Evolutionary conservation across 169 alveolate genomes (phyloP).

Genomic region (Babesia bovis): DNA sequence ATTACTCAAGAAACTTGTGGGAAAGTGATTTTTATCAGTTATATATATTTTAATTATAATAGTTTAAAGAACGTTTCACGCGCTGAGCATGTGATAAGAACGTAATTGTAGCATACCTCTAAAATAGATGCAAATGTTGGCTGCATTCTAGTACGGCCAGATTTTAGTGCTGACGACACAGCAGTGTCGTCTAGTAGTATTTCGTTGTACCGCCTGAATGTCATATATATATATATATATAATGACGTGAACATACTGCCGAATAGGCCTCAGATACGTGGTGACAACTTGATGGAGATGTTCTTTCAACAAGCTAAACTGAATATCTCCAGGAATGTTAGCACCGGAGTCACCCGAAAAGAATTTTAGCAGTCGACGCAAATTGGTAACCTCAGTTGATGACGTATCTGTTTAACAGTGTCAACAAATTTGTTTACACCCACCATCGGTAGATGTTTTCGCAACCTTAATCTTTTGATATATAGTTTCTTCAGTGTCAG

Average conservation of each 20-base stretch:
- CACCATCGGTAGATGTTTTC: constrained; percentile 34
- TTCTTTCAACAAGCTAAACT: constrained; percentile 27
- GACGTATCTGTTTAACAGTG: not conserved
- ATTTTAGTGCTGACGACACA: constrained; percentile 7
- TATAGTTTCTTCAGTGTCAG: constrained; percentile 38
- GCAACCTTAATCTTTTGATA: constrained; percentile 38
- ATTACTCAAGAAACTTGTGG: constrained; percentile 30
- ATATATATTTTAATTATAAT: constrained; percentile 14
- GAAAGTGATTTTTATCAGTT: not conserved
- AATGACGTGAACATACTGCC: not conserved
- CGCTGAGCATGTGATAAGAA: constrained; percentile 1
- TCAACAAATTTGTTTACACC: not conserved
- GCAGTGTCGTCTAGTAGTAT: constrained; percentile 19
- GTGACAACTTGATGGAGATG: constrained; percentile 16
- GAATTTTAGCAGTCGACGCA: constrained; percentile 28
- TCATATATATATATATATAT: no score
- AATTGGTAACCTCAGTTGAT: constrained; percentile 48
- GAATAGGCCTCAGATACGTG: constrained; percentile 26
- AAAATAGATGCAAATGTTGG: constrained; percentile 1
- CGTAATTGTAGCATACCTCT: constrained; percentile 21
- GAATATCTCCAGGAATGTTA: not conserved
- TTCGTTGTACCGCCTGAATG: constrained; percentile 41
- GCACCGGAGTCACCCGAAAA: constrained; percentile 26
- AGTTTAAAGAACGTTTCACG: constrained; percentile 9
- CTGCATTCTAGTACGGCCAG: constrained; percentile 16